Evolutionary conservation across 352 stramenopile species (phyloP).

Genomic region (Pythium sp.): DNA sequence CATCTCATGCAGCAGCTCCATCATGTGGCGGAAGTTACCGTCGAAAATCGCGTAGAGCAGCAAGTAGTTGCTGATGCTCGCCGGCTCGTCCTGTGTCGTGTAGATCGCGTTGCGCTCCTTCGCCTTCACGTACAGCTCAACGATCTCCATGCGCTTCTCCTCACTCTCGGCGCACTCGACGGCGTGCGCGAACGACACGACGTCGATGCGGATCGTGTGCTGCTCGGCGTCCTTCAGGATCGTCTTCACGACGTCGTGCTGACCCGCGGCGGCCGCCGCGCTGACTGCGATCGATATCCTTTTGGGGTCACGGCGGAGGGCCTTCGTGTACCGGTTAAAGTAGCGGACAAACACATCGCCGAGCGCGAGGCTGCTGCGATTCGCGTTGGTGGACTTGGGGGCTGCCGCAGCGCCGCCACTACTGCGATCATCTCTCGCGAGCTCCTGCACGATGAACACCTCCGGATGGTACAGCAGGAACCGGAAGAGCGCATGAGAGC

Average conservation of each 20-base stretch:
- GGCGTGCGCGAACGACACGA: slow-evolving; percentile 60
- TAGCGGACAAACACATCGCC: slow-evolving; percentile 43
- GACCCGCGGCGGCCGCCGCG: slow-evolving; percentile 37
- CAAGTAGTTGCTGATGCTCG: slow-evolving; percentile 63
- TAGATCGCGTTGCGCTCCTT: slow-evolving; percentile 53
- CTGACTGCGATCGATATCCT: slow-evolving; percentile 60
- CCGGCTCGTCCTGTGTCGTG: slow-evolving; percentile 43
- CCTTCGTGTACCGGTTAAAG: slow-evolving; percentile 41
- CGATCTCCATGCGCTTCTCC: slow-evolving; percentile 43
- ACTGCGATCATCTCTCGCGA: neutral
- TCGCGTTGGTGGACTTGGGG: neutral
- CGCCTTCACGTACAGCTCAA: slow-evolving; percentile 54
- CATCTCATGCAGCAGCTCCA: slow-evolving; percentile 78
- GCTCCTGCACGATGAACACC: slow-evolving; percentile 25
- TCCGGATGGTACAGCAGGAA: slow-evolving; percentile 53
- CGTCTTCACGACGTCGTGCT: slow-evolving; percentile 32
- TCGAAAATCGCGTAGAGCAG: slow-evolving; percentile 59
- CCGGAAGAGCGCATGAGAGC: slow-evolving; percentile 54
- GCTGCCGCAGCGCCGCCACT: no score
- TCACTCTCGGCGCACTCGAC: slow-evolving; percentile 46
- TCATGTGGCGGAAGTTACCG: slow-evolving; percentile 72
- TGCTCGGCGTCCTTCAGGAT: slow-evolving; percentile 40
- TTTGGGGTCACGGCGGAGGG: slow-evolving; percentile 43
- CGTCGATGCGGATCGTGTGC: slow-evolving; percentile 47
- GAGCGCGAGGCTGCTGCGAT: slow-evolving; percentile 9